Percentiles rank a stretch among this genome's conserved stretches.
phyloP scores from a whole-genome alignment of 2,329 filamentous ascomycete species.

The Pseudocercospora ulei region DNA sequence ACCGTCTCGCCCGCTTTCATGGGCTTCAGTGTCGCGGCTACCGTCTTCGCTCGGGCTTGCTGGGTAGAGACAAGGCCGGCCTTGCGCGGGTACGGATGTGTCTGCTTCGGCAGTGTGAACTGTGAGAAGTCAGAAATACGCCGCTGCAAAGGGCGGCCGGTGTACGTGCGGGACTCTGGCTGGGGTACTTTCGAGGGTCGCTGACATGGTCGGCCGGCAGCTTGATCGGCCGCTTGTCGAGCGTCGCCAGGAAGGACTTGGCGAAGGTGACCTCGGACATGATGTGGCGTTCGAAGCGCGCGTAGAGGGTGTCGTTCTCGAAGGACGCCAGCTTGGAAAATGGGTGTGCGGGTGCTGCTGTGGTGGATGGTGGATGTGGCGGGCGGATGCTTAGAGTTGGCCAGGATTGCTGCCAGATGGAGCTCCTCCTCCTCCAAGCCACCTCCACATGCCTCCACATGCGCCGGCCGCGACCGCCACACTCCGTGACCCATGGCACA shows the following conservation, averaged over 20 bases:
- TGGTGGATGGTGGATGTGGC: conserved; percentile 1
- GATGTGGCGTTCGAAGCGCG: conserved; percentile 54
- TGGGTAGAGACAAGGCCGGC: conserved; percentile 38
- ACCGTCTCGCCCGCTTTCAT: conserved; percentile 62
- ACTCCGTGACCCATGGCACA: conserved; percentile 59
- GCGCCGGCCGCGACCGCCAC: conserved; percentile 5
- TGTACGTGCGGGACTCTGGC: conserved; percentile 60
- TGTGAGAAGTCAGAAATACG: conserved; percentile 32
- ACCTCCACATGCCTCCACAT: conserved; percentile 14
- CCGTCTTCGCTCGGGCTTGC: conserved; percentile 34
- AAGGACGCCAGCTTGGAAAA: conserved; percentile 12
- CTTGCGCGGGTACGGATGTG: conserved; percentile 44
- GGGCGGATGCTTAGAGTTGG: conserved; percentile 5
- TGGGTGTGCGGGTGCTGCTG: conserved; percentile 1
- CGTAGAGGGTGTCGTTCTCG: conserved; percentile 24
- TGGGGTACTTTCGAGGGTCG: conserved; percentile 67
- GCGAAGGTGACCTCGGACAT: conserved; percentile 50
- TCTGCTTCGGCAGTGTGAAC: conserved; percentile 63
- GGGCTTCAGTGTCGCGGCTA: conserved; percentile 59
- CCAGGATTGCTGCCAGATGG: too few relatives aligned
- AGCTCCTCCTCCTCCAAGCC: neutral
- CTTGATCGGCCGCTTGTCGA: conserved; percentile 71
- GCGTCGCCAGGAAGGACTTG: conserved; percentile 66
- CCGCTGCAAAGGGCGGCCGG: neutral
- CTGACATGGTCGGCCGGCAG: conserved; percentile 84